Evolutionary conservation across 2,329 filamentous ascomycete genomes (phyloP).

Genomic region (Arthroderma sp.): DNA sequence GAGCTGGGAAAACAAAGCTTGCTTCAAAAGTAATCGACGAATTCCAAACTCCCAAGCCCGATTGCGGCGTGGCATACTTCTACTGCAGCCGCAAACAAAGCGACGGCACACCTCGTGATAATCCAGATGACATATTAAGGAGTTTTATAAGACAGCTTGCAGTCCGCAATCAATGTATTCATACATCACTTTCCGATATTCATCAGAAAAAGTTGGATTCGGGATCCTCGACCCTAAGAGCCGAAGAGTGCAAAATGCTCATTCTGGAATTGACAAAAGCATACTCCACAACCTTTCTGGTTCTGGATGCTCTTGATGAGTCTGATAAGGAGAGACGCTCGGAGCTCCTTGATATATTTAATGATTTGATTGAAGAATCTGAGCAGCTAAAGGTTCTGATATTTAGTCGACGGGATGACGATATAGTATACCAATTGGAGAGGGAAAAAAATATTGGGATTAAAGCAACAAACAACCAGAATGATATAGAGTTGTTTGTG

Average conservation of each 20-base stretch:
- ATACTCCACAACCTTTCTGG: conserved; percentile 4
- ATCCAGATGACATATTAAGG: conserved; percentile 3
- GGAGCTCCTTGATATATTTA: not conserved
- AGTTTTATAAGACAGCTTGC: conserved; percentile 10
- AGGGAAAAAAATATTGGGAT: conserved; percentile 7
- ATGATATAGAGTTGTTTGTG: conserved; percentile 20
- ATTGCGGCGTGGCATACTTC: conserved; percentile 6
- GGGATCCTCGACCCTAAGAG: conserved; percentile 1
- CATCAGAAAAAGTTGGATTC: conserved; percentile 1
- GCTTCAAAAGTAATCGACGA: conserved; percentile 7
- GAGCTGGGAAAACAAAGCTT: conserved; percentile 10
- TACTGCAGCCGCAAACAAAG: conserved; percentile 7
- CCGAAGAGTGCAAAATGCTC: conserved; percentile 1
- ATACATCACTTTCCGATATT: conserved; percentile 1
- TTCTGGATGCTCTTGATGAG: conserved; percentile 10
- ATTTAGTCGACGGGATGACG: conserved; percentile 8
- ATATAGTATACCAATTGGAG: conserved; percentile 6
- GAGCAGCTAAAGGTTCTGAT: conserved; percentile 7
- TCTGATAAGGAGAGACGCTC: conserved; percentile 2
- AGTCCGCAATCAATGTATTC: not conserved
- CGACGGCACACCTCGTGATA: not conserved
- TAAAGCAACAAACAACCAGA: conserved; percentile 16
- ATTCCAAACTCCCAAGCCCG: not conserved
- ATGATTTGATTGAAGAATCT: no score
- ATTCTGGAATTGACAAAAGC: not conserved